phyloP scores from a whole-genome alignment of 2,329 filamentous ascomycete species.

The Calonectria multiphialidica region DNA sequence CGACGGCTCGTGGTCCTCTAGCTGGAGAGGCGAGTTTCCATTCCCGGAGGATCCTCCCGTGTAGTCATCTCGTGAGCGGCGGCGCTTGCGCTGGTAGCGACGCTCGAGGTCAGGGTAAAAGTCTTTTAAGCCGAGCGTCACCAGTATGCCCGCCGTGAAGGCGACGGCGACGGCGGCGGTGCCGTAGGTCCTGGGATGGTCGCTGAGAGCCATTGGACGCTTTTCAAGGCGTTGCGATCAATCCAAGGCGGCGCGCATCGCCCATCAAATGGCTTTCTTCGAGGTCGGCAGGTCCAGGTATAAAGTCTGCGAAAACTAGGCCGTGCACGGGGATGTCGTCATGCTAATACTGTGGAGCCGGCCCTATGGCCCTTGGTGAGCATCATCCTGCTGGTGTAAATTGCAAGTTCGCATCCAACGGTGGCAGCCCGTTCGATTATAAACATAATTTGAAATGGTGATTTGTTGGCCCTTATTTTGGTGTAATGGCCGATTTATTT shows the following conservation, averaged over 20 bases:
- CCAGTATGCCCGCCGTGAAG: constrained; percentile 81
- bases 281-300: neutral
- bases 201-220: constrained; percentile 67
- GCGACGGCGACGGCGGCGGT: constrained; percentile 76
- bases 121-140: constrained; percentile 84
- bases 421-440: no score
- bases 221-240: neutral
- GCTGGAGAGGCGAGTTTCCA: constrained; percentile 60
- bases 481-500: no score
- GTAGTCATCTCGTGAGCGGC: constrained; percentile 35
- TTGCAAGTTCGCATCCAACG: neutral
- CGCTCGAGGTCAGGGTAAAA: constrained; percentile 80
- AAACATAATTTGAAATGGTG: no score
- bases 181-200: constrained; percentile 73
- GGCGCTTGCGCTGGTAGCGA: constrained; percentile 65
- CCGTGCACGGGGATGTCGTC: constrained; percentile 17
- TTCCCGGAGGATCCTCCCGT: constrained; percentile 61
- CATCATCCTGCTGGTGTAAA: neutral
- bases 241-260: neutral
- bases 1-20: constrained; percentile 67
- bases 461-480: no score
- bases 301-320: constrained; percentile 1
- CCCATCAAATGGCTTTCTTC: neutral
- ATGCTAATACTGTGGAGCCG: constrained; percentile 12
- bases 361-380: neutral